Base-by-base conservation (phyloP, 2,329 filamentous ascomycete species). In the Talaromyces sp. region DNA sequence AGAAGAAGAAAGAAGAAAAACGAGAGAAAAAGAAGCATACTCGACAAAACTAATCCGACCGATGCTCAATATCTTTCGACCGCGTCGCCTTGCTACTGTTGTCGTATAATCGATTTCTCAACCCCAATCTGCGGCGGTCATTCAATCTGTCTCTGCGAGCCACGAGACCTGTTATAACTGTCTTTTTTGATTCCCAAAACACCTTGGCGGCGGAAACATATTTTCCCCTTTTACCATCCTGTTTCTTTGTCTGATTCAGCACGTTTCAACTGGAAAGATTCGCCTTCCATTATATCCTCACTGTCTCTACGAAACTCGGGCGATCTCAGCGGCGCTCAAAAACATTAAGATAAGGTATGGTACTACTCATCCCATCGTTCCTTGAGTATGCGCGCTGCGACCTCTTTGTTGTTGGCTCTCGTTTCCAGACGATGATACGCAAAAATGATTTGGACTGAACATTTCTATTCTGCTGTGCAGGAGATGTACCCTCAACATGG, bases 401-500 rank as follows among this genome's bases (percentile, higher is more conserved):
- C 57, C 17, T 56, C 41, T 39, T 48, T 57, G 22, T 59, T 48
- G 62, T 19, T 43, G 36, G 19, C 21, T 19, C 13, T 31, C 22
- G 17, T 33, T 19, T 8, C 22, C 28, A 33, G 48, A 39, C 59
- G 61, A 56, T 60, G 28, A 35, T 53, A 58, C 52, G 21, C 35
- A 41, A 56, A 56, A 48, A 56, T 37, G 39, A 46, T 36, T 17
- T 50, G 45, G 58, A 48, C 66, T 70, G 62, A 66, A 59, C 6
- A 46, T 15, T 53, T 53, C 45, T 37, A 53, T 25, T 57, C 39
- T 36, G 37, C 54, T 59, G 53, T 56, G 60, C 56, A 60, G 56
- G 69, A 67, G 59, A 92, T 93, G 89, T 93, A 91, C 78, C 83
- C 87, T 65, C 88, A 91, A 78, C 88, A 91, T 65, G 75, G 81